Evolutionary conservation across 139 green algal species (phyloP), one percentile per base, ranked within the genome.

Genomic region (Astrephomene gubernaculifera): DNA sequence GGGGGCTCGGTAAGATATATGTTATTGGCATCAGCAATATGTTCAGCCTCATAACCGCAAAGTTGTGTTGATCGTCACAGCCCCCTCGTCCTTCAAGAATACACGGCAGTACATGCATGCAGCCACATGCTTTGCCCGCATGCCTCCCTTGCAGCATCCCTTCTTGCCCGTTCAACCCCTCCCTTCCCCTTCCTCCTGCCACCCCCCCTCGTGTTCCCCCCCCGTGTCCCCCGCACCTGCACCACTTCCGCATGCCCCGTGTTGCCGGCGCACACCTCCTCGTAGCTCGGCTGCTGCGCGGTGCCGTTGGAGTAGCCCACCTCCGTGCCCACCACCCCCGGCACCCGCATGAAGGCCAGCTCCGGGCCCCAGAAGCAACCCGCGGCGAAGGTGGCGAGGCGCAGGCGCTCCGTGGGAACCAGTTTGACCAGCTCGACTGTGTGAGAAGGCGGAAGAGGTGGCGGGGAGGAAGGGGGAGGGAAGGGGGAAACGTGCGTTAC

Each of bases 161-260:
- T n/a, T n/a, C n/a, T n/a, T n/a, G n/a, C n/a, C n/a, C n/a, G n/a
- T n/a, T n/a, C n/a, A n/a, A n/a, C n/a, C n/a, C n/a, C n/a, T n/a
- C n/a, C n/a, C n/a, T n/a, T n/a, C n/a, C n/a, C n/a, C n/a, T n/a
- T n/a, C n/a, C n/a, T n/a, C n/a, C n/a, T n/a, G n/a, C n/a, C n/a
- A n/a, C n/a, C n/a, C n/a, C n/a, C n/a, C n/a, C n/a, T n/a, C n/a
- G n/a, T n/a, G n/a, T n/a, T n/a, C 57, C 57, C 31, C 22, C 22
- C 57, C 57, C 17, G 57, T n/a, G n/a, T 3, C 61, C 27, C 22
- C 39, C 70, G 83, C 52, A 98, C 90, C 88, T 97, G 92, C 57
- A 99, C 96, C 39, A 95, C 96, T 81, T 98, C 96, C 19, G 94
- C 89, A 71, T 98, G 96, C 1, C 96, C 96, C 1, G 96, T 98